Conservation (phyloP, 2,329 filamentous ascomycete genomes). For the Microsporum audouinii region DNA sequence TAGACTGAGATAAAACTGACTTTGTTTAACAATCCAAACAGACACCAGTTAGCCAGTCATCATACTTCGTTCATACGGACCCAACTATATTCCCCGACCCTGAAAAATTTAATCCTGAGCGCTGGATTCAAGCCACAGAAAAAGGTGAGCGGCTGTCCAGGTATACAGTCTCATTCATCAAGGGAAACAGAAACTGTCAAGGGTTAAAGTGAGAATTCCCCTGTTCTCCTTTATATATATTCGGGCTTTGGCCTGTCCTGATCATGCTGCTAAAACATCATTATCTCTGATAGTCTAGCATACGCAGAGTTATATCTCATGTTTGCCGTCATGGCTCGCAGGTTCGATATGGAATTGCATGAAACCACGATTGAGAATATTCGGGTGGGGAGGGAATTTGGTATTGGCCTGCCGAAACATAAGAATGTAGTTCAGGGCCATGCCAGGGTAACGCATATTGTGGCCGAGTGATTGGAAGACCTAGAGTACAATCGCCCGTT, state of each 20-base stretch:
- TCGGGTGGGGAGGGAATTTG: neutral
- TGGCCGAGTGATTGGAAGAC: neutral
- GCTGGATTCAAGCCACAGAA: slow-evolving; percentile 17
- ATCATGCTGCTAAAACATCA: neutral
- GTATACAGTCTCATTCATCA: slow-evolving; percentile 19
- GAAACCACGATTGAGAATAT: neutral
- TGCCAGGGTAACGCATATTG: neutral
- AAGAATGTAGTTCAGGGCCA: neutral
- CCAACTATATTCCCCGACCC: slow-evolving; percentile 17
- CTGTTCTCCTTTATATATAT: neutral
- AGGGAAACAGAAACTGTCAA: slow-evolving; percentile 16
- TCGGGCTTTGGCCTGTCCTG: neutral
- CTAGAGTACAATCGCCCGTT: neutral
- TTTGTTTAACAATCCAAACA: neutral
- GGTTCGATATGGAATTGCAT: slow-evolving; percentile 9
- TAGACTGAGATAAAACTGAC: slow-evolving; percentile 4
- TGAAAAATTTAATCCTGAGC: slow-evolving; percentile 16
- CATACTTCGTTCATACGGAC: slow-evolving; percentile 17
- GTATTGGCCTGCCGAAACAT: neutral
- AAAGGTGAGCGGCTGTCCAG: slow-evolving; percentile 13
- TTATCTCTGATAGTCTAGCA: slow-evolving; percentile 5
- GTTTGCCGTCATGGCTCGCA: slow-evolving; percentile 7
- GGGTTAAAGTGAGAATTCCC: slow-evolving; percentile 16
- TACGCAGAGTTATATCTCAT: slow-evolving; percentile 8
- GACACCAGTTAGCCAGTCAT: slow-evolving; percentile 19